Evolutionary conservation across 2,329 filamentous ascomycete genomes (phyloP), one percentile per base, ranked within the genome.

Genomic region (Colletotrichum higginsianum): DNA sequence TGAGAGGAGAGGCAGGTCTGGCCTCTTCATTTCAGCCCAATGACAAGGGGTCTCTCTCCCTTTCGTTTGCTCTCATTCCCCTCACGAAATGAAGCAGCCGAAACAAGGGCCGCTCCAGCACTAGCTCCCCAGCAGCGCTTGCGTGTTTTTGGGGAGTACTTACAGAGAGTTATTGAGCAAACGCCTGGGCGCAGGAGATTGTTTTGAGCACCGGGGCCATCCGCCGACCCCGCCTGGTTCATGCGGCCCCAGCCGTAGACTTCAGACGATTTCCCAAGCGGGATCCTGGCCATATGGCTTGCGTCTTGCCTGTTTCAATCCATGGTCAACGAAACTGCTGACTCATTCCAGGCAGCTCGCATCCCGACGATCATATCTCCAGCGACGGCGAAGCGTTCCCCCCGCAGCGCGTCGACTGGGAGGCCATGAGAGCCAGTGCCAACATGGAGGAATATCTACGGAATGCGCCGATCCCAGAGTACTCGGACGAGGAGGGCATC

Each of bases 351-450:
- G 63, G 63, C 26, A 64, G 69, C 53, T 64, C 69, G 26, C 69
- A 68, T 53, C 57, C 26, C 55, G 69, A 72, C 66, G 68, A 68
- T 52, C 52, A 72, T 21, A 52, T 49, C 23, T 71, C 67, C 44
- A 66, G 67, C 55, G 69, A 72, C 69, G 69, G 69, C 53, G 69
- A 64, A 35, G 65, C 69, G 15, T 72, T 72, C 16, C 69, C 69
- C 11, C 65, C 69, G n/a, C 69, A 72, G 56, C 69, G 65, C 38
- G 58, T 72, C 23, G 60, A 72, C 23, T 72, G 69, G 69, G 69
- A 66, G 61, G 69, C 69, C 44, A 72, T 72, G 69, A 68, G 69
- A 69, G 69, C 69, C 18, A 60, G 67, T 42, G 65, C 69, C 47
- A 58, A 57, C 46, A 72, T 72, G 69, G 69, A 72, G n/a, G 52